Evolutionary conservation across 495 filamentous ascomycete species (phyloP), one percentile per base, ranked within the genome.

Genomic region (Penicillium maclennaniae): DNA sequence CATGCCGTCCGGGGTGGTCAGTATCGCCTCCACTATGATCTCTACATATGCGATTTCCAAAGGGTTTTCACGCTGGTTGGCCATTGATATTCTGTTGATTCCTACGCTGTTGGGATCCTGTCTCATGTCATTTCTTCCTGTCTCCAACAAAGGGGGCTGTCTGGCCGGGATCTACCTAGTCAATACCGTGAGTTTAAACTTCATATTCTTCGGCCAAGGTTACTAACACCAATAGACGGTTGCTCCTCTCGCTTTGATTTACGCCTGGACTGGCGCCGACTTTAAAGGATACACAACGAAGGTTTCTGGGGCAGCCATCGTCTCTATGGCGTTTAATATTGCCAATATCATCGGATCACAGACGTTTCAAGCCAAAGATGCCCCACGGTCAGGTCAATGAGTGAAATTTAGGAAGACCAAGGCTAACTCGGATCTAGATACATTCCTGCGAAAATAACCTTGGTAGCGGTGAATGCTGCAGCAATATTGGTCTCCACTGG

Each of bases 81-180:
- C 70, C 44, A 68, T 80, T 27, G 61, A 70, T 41, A 48, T 66
- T 5, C 60, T 69, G 10, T 59, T 71, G 8, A 44, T 77, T 19
- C 72, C 70, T 19, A 71, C 70, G 0, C 62, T 84, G 16, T 49
- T 83, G 31, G 83, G 83, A 5, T 74, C 74, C 2, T 80, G 70
- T 15, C 62, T 86, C 12, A 83, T 87, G 79, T 80, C 79, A 4
- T 86, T 86, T 58, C 47, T 69, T 10, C 69, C 77, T 0, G 53
- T 61, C 0, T 59, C 65, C 0, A 77, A 71, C 43, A 67, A 66
- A 21, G 66, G 64, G 0, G 82, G 79, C 8, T 71, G 76, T 41
- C 69, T 88, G n/a, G 78, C 74, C 3, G 84, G 84, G 15, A 83
- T 86, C 51, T 87, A 85, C 56, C 69, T 87, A 25, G 73, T 83